Percentiles rank a stretch among this genome's conserved stretches.
phyloP scores from a whole-genome alignment of 2,329 filamentous ascomycete genomes.

The Neonectria hederae region DNA sequence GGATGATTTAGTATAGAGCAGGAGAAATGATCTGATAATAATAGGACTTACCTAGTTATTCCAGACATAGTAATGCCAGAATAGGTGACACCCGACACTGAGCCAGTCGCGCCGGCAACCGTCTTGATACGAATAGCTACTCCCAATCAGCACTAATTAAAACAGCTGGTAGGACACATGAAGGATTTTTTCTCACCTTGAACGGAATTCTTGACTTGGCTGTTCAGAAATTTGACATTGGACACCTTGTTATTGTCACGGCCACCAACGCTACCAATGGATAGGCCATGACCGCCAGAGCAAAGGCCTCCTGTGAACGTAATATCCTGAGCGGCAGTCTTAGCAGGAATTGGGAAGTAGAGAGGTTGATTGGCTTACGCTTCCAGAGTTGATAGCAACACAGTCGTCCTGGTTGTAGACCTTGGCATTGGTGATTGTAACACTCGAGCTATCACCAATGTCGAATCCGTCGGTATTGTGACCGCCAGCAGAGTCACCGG shows the following conservation, averaged over 20 bases:
- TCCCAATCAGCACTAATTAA: fast-evolving
- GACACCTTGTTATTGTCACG: slow-evolving; percentile 62
- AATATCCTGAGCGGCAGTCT: slow-evolving; percentile 46
- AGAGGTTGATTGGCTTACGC: background rate
- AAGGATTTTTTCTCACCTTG: slow-evolving; percentile 50
- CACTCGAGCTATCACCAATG: slow-evolving; percentile 58
- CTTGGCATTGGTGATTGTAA: slow-evolving; percentile 61
- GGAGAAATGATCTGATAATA: no score
- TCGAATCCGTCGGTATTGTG: slow-evolving; percentile 71
- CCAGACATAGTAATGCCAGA: slow-evolving; percentile 53
- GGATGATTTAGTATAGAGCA: background rate
- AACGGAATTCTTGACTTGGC: slow-evolving; percentile 58
- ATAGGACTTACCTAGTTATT: slow-evolving; percentile 46
- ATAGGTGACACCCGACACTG: slow-evolving; percentile 55
- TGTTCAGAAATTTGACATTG: slow-evolving; percentile 59
- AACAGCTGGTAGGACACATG: fast-evolving
- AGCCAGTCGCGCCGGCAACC: slow-evolving; percentile 55
- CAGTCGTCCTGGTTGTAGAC: slow-evolving; percentile 71
- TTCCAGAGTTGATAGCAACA: slow-evolving; percentile 64
- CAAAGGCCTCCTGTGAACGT: slow-evolving; percentile 56
- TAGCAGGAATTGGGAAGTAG: background rate
- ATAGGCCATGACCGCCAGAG: slow-evolving; percentile 55
- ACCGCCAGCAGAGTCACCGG: slow-evolving; percentile 47
- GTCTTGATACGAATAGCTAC: slow-evolving; percentile 57
- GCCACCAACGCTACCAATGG: slow-evolving; percentile 56